A percentile compares a stretch with the other conserved stretches of the same genome.
Conservation (phyloP, 2,329 filamentous ascomycete species). For the Pseudocercospora eumusae region DNA sequence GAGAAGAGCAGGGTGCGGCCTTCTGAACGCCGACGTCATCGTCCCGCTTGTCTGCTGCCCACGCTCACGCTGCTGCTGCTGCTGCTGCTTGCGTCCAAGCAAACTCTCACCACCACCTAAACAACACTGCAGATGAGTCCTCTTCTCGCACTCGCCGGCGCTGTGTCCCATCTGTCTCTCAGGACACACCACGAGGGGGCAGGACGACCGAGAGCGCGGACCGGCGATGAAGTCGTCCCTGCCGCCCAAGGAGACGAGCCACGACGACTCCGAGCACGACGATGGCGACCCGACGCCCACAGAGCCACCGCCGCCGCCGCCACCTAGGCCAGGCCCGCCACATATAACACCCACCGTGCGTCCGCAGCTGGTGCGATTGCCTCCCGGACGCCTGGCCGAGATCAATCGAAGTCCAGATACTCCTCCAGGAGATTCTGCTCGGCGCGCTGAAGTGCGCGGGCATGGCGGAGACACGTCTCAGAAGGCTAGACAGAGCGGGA, state of each 20-base stretch:
- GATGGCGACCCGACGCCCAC: slow-evolving; percentile 27
- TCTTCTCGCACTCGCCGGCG: slow-evolving; percentile 4
- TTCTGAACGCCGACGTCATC: not conserved
- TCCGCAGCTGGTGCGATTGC: slow-evolving; percentile 27
- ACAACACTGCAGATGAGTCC: slow-evolving; percentile 12
- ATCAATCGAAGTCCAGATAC: slow-evolving; percentile 16
- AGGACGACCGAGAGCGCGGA: slow-evolving; percentile 16
- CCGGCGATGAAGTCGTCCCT: slow-evolving; percentile 28
- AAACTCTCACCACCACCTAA: slow-evolving; percentile 4
- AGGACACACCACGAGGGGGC: slow-evolving; percentile 10
- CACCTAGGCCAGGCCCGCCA: slow-evolving; percentile 9
- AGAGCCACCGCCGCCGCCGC: slow-evolving; percentile 17
- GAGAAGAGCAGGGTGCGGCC: not conserved
- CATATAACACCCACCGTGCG: slow-evolving; percentile 14
- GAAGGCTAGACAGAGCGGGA: slow-evolving; percentile 4
- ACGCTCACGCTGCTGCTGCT: no score
- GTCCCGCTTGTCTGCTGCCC: no score
- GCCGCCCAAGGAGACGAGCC: slow-evolving; percentile 20
- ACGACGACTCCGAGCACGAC: slow-evolving; percentile 27
- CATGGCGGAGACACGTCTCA: slow-evolving; percentile 1
- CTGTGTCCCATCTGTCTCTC: slow-evolving; percentile 16
- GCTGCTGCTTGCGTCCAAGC: no score
- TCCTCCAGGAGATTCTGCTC: slow-evolving; percentile 3
- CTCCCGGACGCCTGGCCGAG: slow-evolving; percentile 21
- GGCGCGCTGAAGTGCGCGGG: not conserved